A percentile compares a stretch with the other conserved stretches of the same genome.
phyloP scores from a whole-genome alignment of 225 moss, liverwort and hornwort species.

The Sphagnum contortum region DNA sequence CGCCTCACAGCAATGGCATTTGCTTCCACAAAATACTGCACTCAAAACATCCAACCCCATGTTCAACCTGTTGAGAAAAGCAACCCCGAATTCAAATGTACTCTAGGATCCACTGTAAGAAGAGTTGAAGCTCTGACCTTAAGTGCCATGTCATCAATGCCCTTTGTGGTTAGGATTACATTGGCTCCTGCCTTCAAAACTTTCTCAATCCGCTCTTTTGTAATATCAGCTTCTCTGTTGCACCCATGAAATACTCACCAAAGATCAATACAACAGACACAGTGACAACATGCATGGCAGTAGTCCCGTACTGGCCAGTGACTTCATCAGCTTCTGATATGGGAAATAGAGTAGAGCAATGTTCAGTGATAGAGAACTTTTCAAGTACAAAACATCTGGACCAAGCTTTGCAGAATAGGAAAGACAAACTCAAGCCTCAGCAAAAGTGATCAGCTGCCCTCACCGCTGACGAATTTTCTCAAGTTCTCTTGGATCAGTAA shows the following conservation, averaged over 20 bases:
- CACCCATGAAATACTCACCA: not conserved
- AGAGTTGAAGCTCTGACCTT: constrained; percentile 27
- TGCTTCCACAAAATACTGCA: constrained; percentile 76
- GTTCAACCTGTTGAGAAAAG: too few relatives aligned
- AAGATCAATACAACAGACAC: not conserved
- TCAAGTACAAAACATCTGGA: too few relatives aligned
- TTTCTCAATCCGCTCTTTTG: constrained; percentile 85
- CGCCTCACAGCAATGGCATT: constrained; percentile 65
- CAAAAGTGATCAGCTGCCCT: not conserved
- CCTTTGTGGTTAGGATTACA: constrained; percentile 83
- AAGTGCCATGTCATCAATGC: constrained; percentile 87
- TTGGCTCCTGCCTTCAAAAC: constrained; percentile 82
- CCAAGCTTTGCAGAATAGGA: too few relatives aligned
- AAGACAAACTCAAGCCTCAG: too few relatives aligned
- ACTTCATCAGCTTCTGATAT: too few relatives aligned
- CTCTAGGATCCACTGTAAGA: not conserved
- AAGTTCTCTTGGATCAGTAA: constrained; percentile 81
- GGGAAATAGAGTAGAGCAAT: too few relatives aligned
- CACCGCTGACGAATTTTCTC: constrained; percentile 77
- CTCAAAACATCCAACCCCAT: not conserved
- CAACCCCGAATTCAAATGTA: too few relatives aligned
- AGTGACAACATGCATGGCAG: too few relatives aligned
- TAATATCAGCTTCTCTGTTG: constrained; percentile 75
- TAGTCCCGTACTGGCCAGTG: too few relatives aligned
- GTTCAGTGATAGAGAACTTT: too few relatives aligned